phyloP scores from a whole-genome alignment of 176 grass and related monocot species.

The Metroxylon sagu region DNA sequence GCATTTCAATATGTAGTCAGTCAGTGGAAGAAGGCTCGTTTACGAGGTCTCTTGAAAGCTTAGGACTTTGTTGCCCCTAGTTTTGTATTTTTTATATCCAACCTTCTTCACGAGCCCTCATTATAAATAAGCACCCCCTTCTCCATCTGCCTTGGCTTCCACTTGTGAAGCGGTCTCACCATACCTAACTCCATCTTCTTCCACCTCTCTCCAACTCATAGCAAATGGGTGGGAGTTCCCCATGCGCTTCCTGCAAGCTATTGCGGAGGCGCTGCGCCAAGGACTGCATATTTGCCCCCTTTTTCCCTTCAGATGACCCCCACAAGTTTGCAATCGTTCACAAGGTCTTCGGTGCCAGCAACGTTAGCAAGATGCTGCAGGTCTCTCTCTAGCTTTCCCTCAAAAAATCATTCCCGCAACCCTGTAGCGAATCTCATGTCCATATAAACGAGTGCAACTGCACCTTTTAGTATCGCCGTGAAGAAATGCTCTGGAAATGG shows the following conservation, averaged over 20 bases:
- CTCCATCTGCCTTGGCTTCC: neutral
- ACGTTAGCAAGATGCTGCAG: constrained; percentile 21
- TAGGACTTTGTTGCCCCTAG: constrained; percentile 12
- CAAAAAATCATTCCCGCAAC: too few species aligned
- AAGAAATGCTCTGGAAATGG: too few species aligned
- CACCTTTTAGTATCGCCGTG: too few species aligned
- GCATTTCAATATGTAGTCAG: constrained; percentile 3
- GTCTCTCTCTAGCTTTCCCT: neutral
- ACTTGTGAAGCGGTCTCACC: neutral
- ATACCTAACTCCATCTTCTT: neutral
- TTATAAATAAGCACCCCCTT: constrained; percentile 1
- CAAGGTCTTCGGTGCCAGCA: constrained; percentile 15
- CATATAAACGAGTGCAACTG: too few species aligned
- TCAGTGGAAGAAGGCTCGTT: constrained; percentile 15
- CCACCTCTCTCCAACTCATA: neutral
- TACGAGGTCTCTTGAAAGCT: constrained; percentile 41
- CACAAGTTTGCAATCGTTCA: constrained; percentile 18
- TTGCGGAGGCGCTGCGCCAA: constrained; percentile 14
- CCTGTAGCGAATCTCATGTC: too few species aligned
- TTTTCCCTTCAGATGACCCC: constrained; percentile 16
- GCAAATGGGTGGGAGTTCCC: constrained; percentile 7
- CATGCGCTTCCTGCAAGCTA: constrained; percentile 18
- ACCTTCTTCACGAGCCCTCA: neutral
- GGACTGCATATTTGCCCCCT: constrained; percentile 15
- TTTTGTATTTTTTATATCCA: neutral